phyloP scores from a whole-genome alignment of 2,329 filamentous ascomycete species.

The Apiospora saccharicola region DNA sequence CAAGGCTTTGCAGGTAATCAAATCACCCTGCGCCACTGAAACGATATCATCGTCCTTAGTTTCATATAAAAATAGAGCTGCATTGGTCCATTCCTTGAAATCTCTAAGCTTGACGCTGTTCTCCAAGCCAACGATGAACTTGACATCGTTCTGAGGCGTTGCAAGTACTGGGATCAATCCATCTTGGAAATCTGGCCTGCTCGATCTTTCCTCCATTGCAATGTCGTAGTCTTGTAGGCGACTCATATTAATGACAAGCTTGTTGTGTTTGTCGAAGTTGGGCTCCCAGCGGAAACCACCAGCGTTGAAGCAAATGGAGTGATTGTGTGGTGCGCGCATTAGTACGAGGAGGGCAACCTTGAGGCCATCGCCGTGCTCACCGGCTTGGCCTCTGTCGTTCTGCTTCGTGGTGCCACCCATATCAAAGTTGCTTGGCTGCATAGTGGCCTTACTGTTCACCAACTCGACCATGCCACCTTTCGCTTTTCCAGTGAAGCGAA shows the following conservation, averaged over 20 bases:
- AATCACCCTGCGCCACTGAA: slow-evolving; percentile 30
- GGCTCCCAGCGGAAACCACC: neutral
- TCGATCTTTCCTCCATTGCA: neutral
- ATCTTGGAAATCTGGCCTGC: slow-evolving; percentile 15
- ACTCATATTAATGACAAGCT: neutral
- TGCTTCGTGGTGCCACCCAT: neutral
- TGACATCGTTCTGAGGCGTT: slow-evolving; percentile 30
- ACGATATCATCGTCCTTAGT: slow-evolving; percentile 22
- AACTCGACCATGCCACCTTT: neutral
- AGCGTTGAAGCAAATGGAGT: neutral
- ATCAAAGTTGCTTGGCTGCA: neutral
- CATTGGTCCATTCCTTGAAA: slow-evolving; percentile 34
- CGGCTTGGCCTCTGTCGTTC: neutral
- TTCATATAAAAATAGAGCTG: slow-evolving; percentile 34
- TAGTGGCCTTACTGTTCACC: neutral
- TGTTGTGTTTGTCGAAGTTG: neutral
- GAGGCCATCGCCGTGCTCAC: neutral
- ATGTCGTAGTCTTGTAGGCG: neutral
- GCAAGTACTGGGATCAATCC: slow-evolving; percentile 30
- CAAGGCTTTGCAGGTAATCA: slow-evolving; percentile 32
- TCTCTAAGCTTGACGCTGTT: slow-evolving; percentile 27
- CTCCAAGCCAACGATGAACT: slow-evolving; percentile 35
- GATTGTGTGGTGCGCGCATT: neutral
- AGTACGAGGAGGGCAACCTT: neutral
- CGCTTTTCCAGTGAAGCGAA: neutral